These are phyloP conservation scores for Candida sanyaensis DNA, from an alignment of 1,139 yeast species.

Conservation along the genomic window DNA sequence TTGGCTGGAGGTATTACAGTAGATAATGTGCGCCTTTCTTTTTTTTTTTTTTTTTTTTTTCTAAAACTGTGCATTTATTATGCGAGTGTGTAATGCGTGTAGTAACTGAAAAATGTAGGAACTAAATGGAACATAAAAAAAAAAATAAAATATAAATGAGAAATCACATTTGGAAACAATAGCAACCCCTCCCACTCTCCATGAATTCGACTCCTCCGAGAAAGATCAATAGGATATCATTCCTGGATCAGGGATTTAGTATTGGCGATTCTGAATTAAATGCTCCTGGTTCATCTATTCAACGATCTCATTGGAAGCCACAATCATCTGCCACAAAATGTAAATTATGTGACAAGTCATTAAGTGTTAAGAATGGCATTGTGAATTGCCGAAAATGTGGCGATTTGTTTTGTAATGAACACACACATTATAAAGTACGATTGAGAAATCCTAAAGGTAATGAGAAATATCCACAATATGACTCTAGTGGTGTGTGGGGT, in stretches of 20 bases:
- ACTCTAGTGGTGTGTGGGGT: constrained; percentile 60
- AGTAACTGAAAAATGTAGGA: too few species aligned
- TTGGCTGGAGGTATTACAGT: too few species aligned
- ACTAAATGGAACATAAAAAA: not conserved
- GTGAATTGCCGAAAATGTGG: constrained; percentile 78
- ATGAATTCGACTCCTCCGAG: constrained; percentile 15
- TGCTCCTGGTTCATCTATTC: constrained; percentile 24
- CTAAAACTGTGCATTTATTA: too few species aligned
- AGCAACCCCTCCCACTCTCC: not conserved
- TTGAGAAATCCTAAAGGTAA: constrained; percentile 32
- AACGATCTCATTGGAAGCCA: constrained; percentile 66
- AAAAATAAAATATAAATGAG: not conserved
- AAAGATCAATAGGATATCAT: constrained; percentile 33
- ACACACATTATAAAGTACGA: constrained; percentile 56
- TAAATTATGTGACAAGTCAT: constrained; percentile 38
- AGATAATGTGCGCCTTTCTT: too few species aligned
- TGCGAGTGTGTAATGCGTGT: too few species aligned
- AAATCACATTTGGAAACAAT: constrained; percentile 13
- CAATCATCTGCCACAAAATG: constrained; percentile 40
- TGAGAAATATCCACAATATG: constrained; percentile 39
- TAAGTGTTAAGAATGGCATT: constrained; percentile 51
- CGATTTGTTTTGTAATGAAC: constrained; percentile 62
- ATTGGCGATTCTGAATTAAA: constrained; percentile 19
- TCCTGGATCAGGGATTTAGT: constrained; percentile 38
- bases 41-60: too few species aligned